These are phyloP conservation scores for Umbilicus rupestris DNA, from an alignment of 164 flowering plant species.

Conservation along the genomic window DNA sequence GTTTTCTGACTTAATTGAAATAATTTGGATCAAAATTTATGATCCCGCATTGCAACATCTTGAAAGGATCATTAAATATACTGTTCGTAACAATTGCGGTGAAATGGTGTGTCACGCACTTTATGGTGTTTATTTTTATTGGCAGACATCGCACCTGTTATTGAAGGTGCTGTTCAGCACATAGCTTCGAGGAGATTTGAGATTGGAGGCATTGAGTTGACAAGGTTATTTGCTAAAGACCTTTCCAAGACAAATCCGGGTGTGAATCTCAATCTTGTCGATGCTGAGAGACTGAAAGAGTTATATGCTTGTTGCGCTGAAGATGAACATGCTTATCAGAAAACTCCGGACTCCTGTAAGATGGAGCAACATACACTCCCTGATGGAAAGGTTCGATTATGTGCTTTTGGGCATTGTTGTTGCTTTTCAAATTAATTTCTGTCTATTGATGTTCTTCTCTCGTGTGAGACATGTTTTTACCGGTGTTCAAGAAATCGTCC, in stretches of 20 bases:
- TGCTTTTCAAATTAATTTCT: neutral
- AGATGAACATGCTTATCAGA: constrained; percentile 54
- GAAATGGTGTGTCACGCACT: neutral
- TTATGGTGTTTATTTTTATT: constrained; percentile 4
- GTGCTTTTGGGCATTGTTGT: neutral
- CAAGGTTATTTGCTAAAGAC: constrained; percentile 67
- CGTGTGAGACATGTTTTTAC: neutral
- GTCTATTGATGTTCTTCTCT: neutral
- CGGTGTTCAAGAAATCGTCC: neutral
- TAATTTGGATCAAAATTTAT: no score
- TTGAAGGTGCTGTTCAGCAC: constrained; percentile 99
- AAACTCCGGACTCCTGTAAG: constrained; percentile 25
- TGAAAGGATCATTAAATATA: no score
- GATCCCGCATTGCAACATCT: no score
- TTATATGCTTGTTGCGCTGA: neutral
- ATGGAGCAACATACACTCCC: constrained; percentile 78
- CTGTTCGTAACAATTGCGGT: no score
- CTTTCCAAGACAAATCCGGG: constrained; percentile 71
- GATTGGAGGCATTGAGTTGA: constrained; percentile 85
- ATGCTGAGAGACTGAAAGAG: constrained; percentile 12
- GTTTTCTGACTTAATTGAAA: no score
- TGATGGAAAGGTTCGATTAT: constrained; percentile 78
- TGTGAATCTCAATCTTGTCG: constrained; percentile 46
- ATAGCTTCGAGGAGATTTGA: constrained; percentile 93
- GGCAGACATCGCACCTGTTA: constrained; percentile 96